Base-by-base conservation (phyloP, 2,329 filamentous ascomycete species). In the Fusarium mangiferae region DNA sequence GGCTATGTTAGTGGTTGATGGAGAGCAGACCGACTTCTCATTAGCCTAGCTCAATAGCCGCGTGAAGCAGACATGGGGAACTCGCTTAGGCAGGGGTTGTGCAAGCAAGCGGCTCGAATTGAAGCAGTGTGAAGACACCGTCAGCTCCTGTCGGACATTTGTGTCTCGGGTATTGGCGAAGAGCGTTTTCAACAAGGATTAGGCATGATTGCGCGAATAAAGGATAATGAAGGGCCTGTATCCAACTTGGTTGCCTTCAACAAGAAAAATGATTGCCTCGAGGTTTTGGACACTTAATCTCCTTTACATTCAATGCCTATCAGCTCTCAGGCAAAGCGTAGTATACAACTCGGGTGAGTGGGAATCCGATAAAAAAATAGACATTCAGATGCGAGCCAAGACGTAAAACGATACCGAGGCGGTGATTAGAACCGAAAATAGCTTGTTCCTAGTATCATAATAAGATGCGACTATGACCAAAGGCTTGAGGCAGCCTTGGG, bases 101-200 rank as follows among this genome's bases (percentile, higher is more conserved):
- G 49, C 65, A 63, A 67, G 49, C 52, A 63, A 62, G 62, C 33
- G 62, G 66, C 49, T 71, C 52, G 48, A 73, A 56, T 55, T 67
- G 54, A 58, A 49, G 61, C 66, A 70, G 41, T 59, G 59, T 49
- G 48, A 52, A 49, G 45, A 61, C 49, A 48, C 57, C 39, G 59
- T 65, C 60, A 59, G 67, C 71, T 68, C 67, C 58, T 62, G 67
- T 72, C 62, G 58, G 60, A 61, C 55, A 70, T 62, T 71, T 72
- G 68, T 73, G 68, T 72, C 68, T 72, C 52, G 70, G 68, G 44
- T 62, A 60, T 58, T 68, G 70, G 68, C 67, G 66, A 73, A 64
- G 41, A 64, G 71, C 41, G 41, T 69, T 69, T 22, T 66, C 41
- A 56, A 22, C 65, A 56, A 66, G 65, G 61, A 33, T 68, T 48